Evolutionary conservation across 140 eudicot species (phyloP).

Genomic region (Flaveria floridana): DNA sequence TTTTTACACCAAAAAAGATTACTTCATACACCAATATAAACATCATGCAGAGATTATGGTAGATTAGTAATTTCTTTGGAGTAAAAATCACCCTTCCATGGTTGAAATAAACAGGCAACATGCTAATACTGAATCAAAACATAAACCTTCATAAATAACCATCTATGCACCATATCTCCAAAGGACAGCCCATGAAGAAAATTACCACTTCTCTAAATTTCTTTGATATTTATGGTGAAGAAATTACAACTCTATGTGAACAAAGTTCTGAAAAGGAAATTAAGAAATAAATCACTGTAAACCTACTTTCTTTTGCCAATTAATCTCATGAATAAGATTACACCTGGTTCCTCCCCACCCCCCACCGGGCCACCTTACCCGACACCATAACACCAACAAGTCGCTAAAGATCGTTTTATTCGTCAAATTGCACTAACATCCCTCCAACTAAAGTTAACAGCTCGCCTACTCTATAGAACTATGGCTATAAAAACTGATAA

Average conservation of each 20-base stretch:
- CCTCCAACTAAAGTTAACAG: constrained; percentile 38
- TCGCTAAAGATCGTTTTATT: constrained; percentile 38
- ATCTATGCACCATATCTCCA: not conserved
- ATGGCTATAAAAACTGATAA: constrained; percentile 36
- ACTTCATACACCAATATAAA: too few species aligned
- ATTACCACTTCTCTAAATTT: constrained; percentile 27
- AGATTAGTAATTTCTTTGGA: too few species aligned
- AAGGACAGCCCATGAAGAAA: not conserved
- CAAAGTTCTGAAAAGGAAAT: constrained; percentile 39
- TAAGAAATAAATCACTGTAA: constrained; percentile 41
- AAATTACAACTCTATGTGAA: constrained; percentile 44
- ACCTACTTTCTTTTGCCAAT: constrained; percentile 45
- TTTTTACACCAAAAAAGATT: not conserved
- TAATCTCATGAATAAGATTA: constrained; percentile 42
- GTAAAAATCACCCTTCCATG: not conserved
- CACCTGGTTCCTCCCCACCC: not conserved
- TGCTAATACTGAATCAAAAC: not conserved
- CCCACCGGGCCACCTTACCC: not conserved
- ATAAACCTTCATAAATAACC: not conserved
- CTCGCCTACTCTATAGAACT: constrained; percentile 38
- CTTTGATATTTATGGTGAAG: constrained; percentile 45
- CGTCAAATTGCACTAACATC: constrained; percentile 25
- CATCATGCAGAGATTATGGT: too few species aligned
- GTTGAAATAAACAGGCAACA: not conserved
- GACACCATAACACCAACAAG: not conserved